Evolutionary conservation across 2,329 filamentous ascomycete genomes (phyloP).

Genomic region (Remersonia thermophila): DNA sequence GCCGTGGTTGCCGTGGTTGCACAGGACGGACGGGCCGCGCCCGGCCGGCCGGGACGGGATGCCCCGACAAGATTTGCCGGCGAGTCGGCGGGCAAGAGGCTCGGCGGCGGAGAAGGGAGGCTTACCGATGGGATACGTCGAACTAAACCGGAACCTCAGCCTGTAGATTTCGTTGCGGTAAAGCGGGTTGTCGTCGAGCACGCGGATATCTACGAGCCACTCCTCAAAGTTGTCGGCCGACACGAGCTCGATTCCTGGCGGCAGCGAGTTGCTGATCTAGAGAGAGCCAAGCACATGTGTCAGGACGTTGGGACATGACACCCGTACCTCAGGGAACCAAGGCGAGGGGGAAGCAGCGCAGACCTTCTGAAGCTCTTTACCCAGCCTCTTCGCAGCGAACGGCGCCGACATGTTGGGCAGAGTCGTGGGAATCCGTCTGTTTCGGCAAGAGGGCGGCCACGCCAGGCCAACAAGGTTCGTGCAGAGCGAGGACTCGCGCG

Average conservation of each 20-base stretch:
- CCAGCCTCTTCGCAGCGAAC: conserved; percentile 31
- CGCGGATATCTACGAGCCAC: conserved; percentile 85
- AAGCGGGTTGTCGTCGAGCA: conserved; percentile 81
- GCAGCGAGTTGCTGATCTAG: conserved; percentile 47
- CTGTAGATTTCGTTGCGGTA: conserved; percentile 72
- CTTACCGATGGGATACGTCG: conserved; percentile 86
- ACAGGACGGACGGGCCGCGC: too few species aligned
- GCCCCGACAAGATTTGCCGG: too few species aligned
- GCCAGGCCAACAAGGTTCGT: too few species aligned
- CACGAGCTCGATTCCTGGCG: conserved; percentile 65
- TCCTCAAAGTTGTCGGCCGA: conserved; percentile 72
- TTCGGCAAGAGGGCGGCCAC: too few species aligned
- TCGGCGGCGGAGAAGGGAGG: conserved; percentile 9
- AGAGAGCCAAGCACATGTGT: neutral
- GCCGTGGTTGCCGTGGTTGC: neutral
- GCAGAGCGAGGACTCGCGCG: too few species aligned
- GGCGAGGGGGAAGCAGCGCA: neutral
- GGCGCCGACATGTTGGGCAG: conserved; percentile 3
- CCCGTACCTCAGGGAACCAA: neutral
- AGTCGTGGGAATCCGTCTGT: too few species aligned
- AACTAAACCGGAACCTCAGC: conserved; percentile 75
- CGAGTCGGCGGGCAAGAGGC: too few species aligned
- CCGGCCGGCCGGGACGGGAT: neutral
- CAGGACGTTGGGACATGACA: neutral
- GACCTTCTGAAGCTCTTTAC: conserved; percentile 49